phyloP scores from a whole-genome alignment of 1,284 basidiomycete species.

The Moniliophthora roreri region DNA sequence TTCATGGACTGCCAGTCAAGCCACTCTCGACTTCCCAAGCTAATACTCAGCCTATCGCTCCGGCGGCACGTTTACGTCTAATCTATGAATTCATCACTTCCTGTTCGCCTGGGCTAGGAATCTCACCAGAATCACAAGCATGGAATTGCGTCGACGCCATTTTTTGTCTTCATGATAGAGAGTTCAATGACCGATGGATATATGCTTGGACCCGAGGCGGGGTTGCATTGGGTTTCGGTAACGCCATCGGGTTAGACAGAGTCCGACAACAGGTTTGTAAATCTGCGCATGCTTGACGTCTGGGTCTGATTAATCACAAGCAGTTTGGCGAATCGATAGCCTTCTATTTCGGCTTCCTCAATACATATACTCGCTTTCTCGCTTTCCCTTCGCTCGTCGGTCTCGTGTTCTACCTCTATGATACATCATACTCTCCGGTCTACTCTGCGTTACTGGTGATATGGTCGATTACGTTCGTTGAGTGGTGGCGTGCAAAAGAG shows the following conservation, averaged over 20 bases:
- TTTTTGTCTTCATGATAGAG: conserved; percentile 80
- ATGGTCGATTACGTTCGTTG: conserved; percentile 86
- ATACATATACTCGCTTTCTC: conserved; percentile 79
- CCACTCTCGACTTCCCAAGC: conserved; percentile 40
- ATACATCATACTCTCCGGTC: conserved; percentile 70
- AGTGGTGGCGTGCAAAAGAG: conserved; percentile 87
- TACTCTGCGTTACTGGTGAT: conserved; percentile 77
- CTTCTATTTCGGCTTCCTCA: conserved; percentile 90
- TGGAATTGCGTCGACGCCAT: conserved; percentile 83
- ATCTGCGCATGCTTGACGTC: background rate
- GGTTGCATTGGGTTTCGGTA: no score
- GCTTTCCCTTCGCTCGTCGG: conserved; percentile 69
- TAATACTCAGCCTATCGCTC: conserved; percentile 47
- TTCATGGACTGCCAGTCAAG: conserved; percentile 60
- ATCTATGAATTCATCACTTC: conserved; percentile 74
- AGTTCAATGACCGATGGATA: conserved; percentile 77
- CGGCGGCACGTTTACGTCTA: conserved; percentile 79
- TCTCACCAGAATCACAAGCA: conserved; percentile 65
- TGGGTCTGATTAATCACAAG: no score
- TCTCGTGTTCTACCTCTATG: conserved; percentile 60
- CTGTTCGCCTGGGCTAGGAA: conserved; percentile 64
- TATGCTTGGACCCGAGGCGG: conserved; percentile 62
- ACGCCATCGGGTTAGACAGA: conserved; percentile 56
- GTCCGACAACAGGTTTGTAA: conserved; percentile 58
- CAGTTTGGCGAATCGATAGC: conserved; percentile 89